Base-by-base conservation (phyloP, 805 yeast species). In the Candida dendrica region DNA sequence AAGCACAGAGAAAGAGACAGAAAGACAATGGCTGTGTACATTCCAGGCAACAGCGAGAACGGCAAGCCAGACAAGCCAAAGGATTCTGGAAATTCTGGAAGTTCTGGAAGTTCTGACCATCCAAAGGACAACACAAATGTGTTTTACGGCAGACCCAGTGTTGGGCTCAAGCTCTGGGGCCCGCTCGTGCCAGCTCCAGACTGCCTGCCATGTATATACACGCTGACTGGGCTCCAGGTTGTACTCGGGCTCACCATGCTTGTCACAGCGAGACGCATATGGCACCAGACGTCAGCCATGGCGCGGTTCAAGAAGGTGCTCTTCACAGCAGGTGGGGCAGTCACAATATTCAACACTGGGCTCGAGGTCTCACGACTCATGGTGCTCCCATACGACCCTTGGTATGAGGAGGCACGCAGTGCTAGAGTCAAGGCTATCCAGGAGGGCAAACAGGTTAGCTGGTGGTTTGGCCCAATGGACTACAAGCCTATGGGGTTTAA, bases 111-210 rank as follows among this genome's bases (percentile, higher is more conserved):
- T 8, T 10, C 10, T 24, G 27, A 10, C 7, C 10, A 24, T 27
- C 30, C 30, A 27, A 27, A 27, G n/a, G 30, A 27, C n/a, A 32
- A 32, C 10, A n/a, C 13, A 17, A 10, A 4, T 32, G 15, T 27
- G 5, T 58, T 60, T 36, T 58, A 60, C 40, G 60, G 68, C 36
- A 61, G 74, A 45, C 89, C 89, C 2, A 74, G 77, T 40, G 55
- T 79, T 18, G 87, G 86, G 0, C 64, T 81, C 40, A 63, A 65
- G 47, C 50, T 79, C 29, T 79, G 86, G 81, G 85, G 89, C 1
- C 88, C 88, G 0, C 56, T 83, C 18, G 81, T 79, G 1, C 91
- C 91, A 2, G 84, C 89, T 1, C 71, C 83, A 8, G 90, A 83
- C 47, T 77, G 80, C 55, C 55, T 63, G 27, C 59, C 67, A 3